These are phyloP conservation scores for Haplosporangium sp. DNA, from an alignment of 371 early-diverging fungal genomes.

Conservation along the genomic window DNA sequence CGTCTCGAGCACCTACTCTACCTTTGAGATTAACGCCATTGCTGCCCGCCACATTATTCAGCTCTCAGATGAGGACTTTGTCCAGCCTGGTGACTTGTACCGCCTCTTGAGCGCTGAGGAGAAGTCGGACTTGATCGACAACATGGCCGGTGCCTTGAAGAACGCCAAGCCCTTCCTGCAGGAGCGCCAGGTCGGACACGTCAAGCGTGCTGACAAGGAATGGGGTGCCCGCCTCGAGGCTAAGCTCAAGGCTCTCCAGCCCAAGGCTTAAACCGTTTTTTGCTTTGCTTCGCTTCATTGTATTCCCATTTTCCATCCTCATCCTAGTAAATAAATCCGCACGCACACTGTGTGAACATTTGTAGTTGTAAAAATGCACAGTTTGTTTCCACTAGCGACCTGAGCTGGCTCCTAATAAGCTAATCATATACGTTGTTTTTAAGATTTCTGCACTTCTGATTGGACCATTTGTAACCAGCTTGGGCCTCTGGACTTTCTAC, in stretches of 20 bases:
- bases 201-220: constrained; percentile 81
- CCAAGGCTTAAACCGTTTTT: constrained; percentile 41
- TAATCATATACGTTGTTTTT: too few species aligned
- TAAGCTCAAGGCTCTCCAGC: constrained; percentile 55
- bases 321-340: constrained; percentile 1
- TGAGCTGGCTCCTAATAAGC: too few species aligned
- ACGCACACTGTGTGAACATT: neutral
- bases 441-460: too few species aligned
- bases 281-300: neutral
- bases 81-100: constrained; percentile 79
- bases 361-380: neutral
- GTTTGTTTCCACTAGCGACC: neutral
- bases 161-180: constrained; percentile 77
- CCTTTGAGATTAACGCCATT: constrained; percentile 41
- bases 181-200: constrained; percentile 79
- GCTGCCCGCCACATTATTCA: constrained; percentile 50
- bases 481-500: neutral
- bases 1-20: constrained; percentile 35
- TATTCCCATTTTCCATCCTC: neutral
- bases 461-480: too few species aligned
- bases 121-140: constrained; percentile 74
- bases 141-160: constrained; percentile 79
- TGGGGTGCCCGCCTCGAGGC: constrained; percentile 77
- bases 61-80: constrained; percentile 76
- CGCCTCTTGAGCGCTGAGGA: constrained; percentile 71